A percentile compares a stretch with the other conserved stretches of the same genome.
These are phyloP conservation scores for Wickerhamiella sergipiensis DNA, from an alignment of 805 yeast genomes.

Conservation along the genomic window DNA sequence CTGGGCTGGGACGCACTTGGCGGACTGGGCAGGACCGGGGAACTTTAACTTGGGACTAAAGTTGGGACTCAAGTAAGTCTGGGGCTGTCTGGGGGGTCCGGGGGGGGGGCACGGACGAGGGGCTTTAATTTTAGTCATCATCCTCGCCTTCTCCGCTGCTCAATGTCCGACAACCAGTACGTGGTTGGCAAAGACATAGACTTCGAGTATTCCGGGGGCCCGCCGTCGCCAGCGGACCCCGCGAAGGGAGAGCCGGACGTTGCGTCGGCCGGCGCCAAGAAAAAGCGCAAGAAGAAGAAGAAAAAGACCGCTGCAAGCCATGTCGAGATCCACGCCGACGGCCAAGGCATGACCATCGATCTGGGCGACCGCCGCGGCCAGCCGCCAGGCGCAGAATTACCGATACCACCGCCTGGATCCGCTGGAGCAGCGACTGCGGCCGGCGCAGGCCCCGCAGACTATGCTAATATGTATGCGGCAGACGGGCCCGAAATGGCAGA, in stretches of 20 bases:
- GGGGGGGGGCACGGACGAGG: not conserved
- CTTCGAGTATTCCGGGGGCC: constrained; percentile 6
- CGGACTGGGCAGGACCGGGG: too few relatives aligned
- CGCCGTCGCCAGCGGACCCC: not conserved
- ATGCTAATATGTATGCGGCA: not conserved
- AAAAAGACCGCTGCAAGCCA: constrained; percentile 9
- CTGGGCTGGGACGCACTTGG: too few relatives aligned
- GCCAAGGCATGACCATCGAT: constrained; percentile 57
- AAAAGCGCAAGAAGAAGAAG: constrained; percentile 11
- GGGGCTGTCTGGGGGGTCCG: too few relatives aligned
- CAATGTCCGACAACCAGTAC: constrained; percentile 17
- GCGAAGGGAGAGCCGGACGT: not conserved
- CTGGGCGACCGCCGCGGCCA: constrained; percentile 7
- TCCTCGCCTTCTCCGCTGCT: not conserved
- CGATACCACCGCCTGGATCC: not conserved
- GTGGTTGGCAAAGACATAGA: constrained; percentile 18
- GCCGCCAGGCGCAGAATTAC: not conserved
- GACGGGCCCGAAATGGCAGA: not conserved
- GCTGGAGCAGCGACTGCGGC: not conserved
- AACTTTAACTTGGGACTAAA: too few relatives aligned
- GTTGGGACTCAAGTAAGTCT: too few relatives aligned
- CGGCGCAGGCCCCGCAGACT: not conserved
- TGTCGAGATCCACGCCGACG: constrained; percentile 48
- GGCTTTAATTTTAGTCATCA: not conserved
- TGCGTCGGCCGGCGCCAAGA: constrained; percentile 3